phyloP scores from a whole-genome alignment of 495 filamentous ascomycete genomes.

The Pseudoneurospora amorphoporcata region DNA sequence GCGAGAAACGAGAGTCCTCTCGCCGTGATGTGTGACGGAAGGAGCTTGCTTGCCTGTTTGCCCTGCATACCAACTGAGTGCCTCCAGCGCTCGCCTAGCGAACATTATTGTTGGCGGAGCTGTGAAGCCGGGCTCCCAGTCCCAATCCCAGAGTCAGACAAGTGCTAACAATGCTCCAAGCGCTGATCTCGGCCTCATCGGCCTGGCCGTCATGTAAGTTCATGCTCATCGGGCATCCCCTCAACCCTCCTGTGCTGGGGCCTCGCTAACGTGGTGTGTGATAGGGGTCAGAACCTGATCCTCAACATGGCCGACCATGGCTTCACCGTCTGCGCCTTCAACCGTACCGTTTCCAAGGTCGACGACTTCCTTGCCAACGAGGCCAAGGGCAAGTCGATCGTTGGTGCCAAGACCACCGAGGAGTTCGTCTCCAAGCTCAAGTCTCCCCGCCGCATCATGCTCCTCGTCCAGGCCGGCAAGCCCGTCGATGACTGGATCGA shows the following conservation, averaged over 20 bases:
- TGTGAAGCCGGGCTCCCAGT: conserved; percentile 28
- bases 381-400: conserved; percentile 87
- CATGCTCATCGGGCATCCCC: conserved; percentile 1
- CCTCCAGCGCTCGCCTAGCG: conserved; percentile 70
- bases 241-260: background rate
- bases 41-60: conserved; percentile 10
- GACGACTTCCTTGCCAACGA: conserved; percentile 90
- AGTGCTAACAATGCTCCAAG: conserved; percentile 43
- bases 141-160: conserved; percentile 16
- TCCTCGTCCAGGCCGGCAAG: conserved; percentile 96
- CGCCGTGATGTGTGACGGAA: background rate
- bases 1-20: background rate
- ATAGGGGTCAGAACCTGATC: conserved; percentile 82
- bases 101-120: conserved; percentile 65
- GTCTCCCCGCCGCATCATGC: conserved; percentile 90
- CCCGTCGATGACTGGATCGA: conserved; percentile 98
- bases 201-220: conserved; percentile 91
- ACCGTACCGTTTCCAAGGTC: conserved; percentile 96
- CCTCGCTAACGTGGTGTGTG: conserved; percentile 3
- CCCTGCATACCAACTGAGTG: conserved; percentile 39
- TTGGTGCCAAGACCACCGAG: conserved; percentile 87
- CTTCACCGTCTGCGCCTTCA: conserved; percentile 93
- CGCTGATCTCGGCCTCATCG: conserved; percentile 96
- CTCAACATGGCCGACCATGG: conserved; percentile 94
- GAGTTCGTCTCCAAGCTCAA: conserved; percentile 95